Percentiles rank a stretch among this genome's conserved stretches.
phyloP scores from a whole-genome alignment of 2,329 filamentous ascomycete genomes.

The Fonsecaea nubica region DNA sequence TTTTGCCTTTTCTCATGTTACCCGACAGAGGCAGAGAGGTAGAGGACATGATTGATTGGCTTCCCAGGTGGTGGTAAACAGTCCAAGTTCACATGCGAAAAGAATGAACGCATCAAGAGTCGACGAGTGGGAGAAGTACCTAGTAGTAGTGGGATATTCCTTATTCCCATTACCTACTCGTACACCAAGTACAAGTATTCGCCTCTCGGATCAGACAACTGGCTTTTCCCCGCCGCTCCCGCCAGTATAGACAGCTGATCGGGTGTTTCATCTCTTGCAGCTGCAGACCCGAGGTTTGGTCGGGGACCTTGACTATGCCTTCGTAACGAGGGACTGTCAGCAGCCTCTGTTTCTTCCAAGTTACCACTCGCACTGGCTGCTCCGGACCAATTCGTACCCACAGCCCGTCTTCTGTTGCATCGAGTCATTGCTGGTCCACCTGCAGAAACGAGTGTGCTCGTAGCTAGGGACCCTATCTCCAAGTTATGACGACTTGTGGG shows the following conservation, averaged over 20 bases:
- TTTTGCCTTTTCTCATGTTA: constrained; percentile 6
- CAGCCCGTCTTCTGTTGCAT: constrained; percentile 25
- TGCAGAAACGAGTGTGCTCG: too few species aligned
- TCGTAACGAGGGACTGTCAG: background rate
- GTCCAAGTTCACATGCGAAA: constrained; percentile 20
- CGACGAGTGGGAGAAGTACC: too few species aligned
- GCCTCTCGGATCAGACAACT: constrained; percentile 24
- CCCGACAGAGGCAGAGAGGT: background rate
- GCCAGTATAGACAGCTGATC: constrained; percentile 14
- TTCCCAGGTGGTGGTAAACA: background rate
- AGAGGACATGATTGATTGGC: background rate
- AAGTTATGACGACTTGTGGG: constrained; percentile 5
- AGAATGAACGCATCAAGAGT: constrained; percentile 4
- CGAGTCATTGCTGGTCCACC: constrained; percentile 25
- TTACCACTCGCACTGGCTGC: background rate
- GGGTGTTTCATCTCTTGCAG: constrained; percentile 34
- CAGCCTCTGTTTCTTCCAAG: background rate
- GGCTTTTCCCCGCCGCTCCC: constrained; percentile 31
- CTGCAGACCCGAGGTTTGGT: constrained; percentile 1
- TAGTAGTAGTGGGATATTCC: too few species aligned
- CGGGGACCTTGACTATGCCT: background rate
- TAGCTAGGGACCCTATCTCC: background rate
- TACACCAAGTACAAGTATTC: constrained; percentile 8
- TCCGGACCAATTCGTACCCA: background rate
- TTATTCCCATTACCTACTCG: too few species aligned